Conservation (phyloP, 208 protist genomes). For the Histomonas meleagridis region DNA sequence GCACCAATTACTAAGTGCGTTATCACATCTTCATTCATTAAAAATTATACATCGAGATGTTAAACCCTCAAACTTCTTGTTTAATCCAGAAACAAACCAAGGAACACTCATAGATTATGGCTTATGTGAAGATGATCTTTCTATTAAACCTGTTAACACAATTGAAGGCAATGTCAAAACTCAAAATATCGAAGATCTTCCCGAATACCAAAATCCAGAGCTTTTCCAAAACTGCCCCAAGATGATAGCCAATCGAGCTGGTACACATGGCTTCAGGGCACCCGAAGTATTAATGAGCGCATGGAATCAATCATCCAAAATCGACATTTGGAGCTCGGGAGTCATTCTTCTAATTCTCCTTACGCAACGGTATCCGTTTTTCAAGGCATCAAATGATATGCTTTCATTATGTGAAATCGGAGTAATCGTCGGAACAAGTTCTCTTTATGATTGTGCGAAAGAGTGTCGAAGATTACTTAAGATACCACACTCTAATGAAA, state of each 20-base stretch:
- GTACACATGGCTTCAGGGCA: slow-evolving; percentile 35
- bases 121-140: background rate
- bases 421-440: background rate
- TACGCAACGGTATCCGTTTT: slow-evolving; percentile 40
- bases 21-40: background rate
- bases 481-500: no score
- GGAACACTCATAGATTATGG: slow-evolving; percentile 41
- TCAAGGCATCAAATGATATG: slow-evolving; percentile 37
- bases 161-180: no score
- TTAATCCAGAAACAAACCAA: slow-evolving; percentile 9
- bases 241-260: slow-evolving; percentile 23
- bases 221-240: background rate
- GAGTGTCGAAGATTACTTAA: background rate
- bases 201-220: background rate
- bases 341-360: slow-evolving; percentile 31
- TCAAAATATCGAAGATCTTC: no score
- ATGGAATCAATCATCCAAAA: slow-evolving; percentile 12
- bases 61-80: slow-evolving; percentile 13
- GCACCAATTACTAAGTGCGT: background rate
- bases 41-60: slow-evolving; percentile 30
- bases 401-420: slow-evolving; percentile 13
- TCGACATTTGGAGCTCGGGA: slow-evolving; percentile 41
- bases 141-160: background rate
- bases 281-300: slow-evolving; percentile 36
- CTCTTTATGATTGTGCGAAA: background rate